These are phyloP conservation scores for Fusarium scirpi DNA, from an alignment of 2,329 filamentous ascomycete genomes.

Conservation along the genomic window DNA sequence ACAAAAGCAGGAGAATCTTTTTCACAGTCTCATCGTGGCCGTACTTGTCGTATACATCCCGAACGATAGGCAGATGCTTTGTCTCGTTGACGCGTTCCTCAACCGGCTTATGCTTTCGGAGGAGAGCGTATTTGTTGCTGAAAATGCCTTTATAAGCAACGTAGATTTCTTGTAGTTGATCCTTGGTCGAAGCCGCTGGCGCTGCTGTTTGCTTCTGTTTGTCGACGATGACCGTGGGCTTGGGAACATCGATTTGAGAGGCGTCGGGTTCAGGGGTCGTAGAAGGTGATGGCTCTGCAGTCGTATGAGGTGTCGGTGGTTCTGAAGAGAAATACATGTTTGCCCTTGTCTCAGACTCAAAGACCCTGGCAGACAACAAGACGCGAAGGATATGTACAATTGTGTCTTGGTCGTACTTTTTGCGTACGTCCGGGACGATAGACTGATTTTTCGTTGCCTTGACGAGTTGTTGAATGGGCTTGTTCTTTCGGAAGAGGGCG, in stretches of 20 bases:
- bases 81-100: too few species aligned
- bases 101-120: too few species aligned
- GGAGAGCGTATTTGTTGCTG: too few species aligned
- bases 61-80: too few species aligned
- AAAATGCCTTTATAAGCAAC: too few species aligned
- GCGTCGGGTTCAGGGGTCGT: not conserved
- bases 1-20: too few species aligned
- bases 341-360: not conserved
- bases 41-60: too few species aligned
- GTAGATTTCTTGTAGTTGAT: not conserved
- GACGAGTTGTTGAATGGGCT: not conserved
- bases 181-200: not conserved
- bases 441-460: not conserved
- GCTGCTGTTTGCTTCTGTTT: not conserved
- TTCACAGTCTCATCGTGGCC: too few species aligned
- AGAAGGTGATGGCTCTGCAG: not conserved
- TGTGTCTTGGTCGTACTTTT: not conserved
- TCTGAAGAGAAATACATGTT: not conserved
- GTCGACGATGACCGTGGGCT: not conserved
- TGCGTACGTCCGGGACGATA: fast-evolving
- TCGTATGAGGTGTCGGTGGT: not conserved
- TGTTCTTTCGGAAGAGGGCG: not conserved
- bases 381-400: not conserved
- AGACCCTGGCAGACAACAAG: not conserved
- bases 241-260: not conserved